Evolutionary conservation across 2,329 filamentous ascomycete genomes (phyloP), one percentile per base, ranked within the genome.

Genomic region (Elsinoe perseae): DNA sequence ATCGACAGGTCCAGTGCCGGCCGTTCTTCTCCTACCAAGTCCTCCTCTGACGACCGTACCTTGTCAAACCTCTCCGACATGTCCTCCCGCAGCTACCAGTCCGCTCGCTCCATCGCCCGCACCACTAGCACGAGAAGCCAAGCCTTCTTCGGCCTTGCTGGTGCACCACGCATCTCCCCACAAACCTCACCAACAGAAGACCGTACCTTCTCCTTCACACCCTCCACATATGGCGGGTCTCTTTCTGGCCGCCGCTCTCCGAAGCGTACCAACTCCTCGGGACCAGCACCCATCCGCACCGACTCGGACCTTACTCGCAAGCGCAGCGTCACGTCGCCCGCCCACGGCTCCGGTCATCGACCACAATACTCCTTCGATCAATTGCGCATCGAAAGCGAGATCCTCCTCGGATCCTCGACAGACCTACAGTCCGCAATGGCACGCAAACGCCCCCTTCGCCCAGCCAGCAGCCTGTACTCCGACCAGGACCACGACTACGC

Each of bases 51-150:
- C 38, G 78, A 82, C 32, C 75, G 79, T 18, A 83, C 80, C 2
- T 73, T 73, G 2, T 82, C 80, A 0, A 78, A 75, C 27, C 68
- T 83, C 2, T 82, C 79, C 56, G 80, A 82, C 10, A 69, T 69
- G 7, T 80, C 78, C 20, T 67, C 68, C 4, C 66, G 66, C 4
- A 77, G 75, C 4, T 67, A 67, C 38, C 59, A 73, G 0, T 78
- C 77, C 2, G 64, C 60, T 20, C 72, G 64, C 23, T 73, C 72
- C 32, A 64, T 77, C 12, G 70, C 68, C 3, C 70, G 75, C 4
- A 77, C 68, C 36, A 66, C 74, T 28, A 77, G 75, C 0, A 71
- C 73, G 43, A 70, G 73, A 6, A 76, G 74, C 1, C 68, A 50
- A 7, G 38, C 56, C 10, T 48, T 57, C 40, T 61, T 61, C 30